These are phyloP conservation scores for Juglanconis sp. DNA, from an alignment of 2,329 filamentous ascomycete species.

Conservation along the genomic window DNA sequence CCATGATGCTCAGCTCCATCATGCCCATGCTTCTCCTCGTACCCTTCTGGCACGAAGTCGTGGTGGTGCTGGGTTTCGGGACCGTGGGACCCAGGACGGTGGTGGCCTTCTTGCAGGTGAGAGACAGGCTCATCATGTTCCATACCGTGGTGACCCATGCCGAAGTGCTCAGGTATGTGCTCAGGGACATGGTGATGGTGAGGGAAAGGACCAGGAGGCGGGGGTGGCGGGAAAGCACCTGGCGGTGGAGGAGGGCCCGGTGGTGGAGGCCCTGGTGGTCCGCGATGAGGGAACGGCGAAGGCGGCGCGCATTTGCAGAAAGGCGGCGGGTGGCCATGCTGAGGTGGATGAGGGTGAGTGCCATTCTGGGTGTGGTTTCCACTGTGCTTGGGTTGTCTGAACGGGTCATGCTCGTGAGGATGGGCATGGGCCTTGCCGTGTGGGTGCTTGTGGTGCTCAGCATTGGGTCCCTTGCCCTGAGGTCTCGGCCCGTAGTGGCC, in stretches of 20 bases:
- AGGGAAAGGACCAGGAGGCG: neutral
- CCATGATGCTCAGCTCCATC: neutral
- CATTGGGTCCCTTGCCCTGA: constrained; percentile 20
- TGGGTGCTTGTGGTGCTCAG: constrained; percentile 19
- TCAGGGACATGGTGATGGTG: neutral
- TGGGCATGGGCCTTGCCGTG: constrained; percentile 1
- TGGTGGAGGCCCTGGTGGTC: constrained; percentile 6
- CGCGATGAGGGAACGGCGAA: constrained; percentile 21
- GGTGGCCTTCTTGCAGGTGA: neutral
- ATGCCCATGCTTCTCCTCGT: neutral
- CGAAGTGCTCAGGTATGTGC: neutral
- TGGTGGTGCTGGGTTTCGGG: neutral
- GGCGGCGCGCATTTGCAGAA: constrained; percentile 29
- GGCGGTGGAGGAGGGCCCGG: constrained; percentile 16
- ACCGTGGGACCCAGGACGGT: neutral
- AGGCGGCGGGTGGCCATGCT: constrained; percentile 22
- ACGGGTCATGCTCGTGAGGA: constrained; percentile 16
- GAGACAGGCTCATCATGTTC: neutral
- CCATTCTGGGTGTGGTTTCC: constrained; percentile 23
- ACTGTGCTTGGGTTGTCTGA: constrained; percentile 20
- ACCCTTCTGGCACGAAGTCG: neutral
- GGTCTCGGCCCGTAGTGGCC: constrained; percentile 15
- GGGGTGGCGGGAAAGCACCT: neutral
- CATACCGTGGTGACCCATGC: neutral
- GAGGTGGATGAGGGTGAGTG: constrained; percentile 22